Evolutionary conservation across 257 asterid species (phyloP).

Genomic region (Solanum raphanifolium): DNA sequence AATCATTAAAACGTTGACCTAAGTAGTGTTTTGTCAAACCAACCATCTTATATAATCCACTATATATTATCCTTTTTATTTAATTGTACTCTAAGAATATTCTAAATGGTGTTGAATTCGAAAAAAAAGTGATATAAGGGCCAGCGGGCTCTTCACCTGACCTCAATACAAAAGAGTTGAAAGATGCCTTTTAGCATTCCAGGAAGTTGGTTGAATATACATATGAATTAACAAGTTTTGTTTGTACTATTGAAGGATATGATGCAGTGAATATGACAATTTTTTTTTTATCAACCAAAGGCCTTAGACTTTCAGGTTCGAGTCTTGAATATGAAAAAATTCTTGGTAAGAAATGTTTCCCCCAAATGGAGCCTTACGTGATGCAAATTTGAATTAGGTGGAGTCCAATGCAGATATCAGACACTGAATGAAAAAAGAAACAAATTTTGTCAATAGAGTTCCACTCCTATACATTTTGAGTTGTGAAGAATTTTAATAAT

Average conservation of each 20-base stretch:
- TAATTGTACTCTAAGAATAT: not conserved
- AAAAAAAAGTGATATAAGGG: not conserved
- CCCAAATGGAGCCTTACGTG: too few species aligned
- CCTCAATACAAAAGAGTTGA: not conserved
- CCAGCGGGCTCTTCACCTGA: not conserved
- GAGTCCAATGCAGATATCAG: accelerated
- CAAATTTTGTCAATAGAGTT: not conserved
- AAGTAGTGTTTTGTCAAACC: conserved; percentile 7
- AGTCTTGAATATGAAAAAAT: too few species aligned
- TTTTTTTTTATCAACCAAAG: too few species aligned
- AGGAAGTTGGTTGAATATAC: not conserved
- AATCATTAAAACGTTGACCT: conserved; percentile 22
- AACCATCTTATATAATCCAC: not conserved
- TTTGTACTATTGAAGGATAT: too few species aligned
- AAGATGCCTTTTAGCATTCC: not conserved
- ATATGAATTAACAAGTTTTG: not conserved
- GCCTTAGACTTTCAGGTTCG: accelerated
- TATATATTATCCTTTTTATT: not conserved
- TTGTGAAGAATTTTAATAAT: too few species aligned
- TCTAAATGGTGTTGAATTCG: not conserved
- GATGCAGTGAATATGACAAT: not conserved
- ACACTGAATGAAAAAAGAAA: too few species aligned
- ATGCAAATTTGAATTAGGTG: not conserved
- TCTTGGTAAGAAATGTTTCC: accelerated
- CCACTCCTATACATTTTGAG: not conserved